Base-by-base conservation (phyloP, 208 protist species). In the Trypanosoma cruzi region DNA sequence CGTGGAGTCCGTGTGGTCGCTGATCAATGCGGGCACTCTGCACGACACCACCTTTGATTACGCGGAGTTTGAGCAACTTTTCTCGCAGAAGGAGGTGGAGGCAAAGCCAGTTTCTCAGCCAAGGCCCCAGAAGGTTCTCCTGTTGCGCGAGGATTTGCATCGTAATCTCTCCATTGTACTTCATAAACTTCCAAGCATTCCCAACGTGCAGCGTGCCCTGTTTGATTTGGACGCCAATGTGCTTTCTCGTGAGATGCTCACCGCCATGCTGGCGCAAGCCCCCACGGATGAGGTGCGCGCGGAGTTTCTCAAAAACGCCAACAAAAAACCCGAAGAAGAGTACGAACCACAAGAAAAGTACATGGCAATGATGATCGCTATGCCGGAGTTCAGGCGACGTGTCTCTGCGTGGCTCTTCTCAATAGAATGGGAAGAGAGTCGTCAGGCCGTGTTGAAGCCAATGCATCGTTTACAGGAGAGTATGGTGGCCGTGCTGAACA, bases 341-440 rank as follows among this genome's bases (percentile, higher is more conserved):
- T 82, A 82, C 56, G 77, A 82, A 28, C 77, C 77, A 50, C 77
- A 71, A 42, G 77, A 82, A 62, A 71, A 78, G 26, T 82, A 71
- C 49, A 71, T 78, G 61, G 62, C 69, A 28, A 82, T 82, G 77
- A 76, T 82, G 60, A 67, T 75, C 31, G 64, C 63, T 16, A 71
- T 71, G 37, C 55, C 72, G 26, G 77, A 65, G 56, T 82, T 79
- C 53, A 79, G 55, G 65, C 52, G 66, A 18, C 64, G 77, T 44
- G 50, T 71, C 54, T 34, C 49, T 13, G 72, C 77, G 18, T 82
- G 77, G 77, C 29, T 79, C 10, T 77, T 77, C 31, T 68, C 72
- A 32, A 56, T 79, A 48, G 77, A 82, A 28, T 79, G 71, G 65
- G 65, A 65, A 31, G 77, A 82, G 18, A 68, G 50, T 49, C 40